phyloP scores from a whole-genome alignment of 257 asterid genomes.

The Capsicum pubescens region DNA sequence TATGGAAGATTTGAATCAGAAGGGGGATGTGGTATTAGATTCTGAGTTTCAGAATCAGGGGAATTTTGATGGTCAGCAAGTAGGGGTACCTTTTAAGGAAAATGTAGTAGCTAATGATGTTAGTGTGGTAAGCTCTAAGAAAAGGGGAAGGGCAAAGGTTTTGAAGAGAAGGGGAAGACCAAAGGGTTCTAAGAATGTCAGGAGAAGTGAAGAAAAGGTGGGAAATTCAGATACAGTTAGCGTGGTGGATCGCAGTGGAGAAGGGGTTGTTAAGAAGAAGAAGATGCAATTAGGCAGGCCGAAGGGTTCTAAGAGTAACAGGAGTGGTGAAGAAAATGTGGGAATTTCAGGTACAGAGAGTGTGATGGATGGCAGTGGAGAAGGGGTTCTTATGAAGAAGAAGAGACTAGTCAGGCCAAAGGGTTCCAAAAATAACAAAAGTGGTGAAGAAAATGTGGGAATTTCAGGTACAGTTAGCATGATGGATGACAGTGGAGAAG shows the following conservation, averaged over 20 bases:
- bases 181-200: constrained; percentile 12
- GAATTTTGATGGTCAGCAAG: constrained; percentile 25
- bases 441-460: constrained; percentile 21
- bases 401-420: constrained; percentile 42
- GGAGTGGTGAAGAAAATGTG: constrained; percentile 20
- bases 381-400: constrained; percentile 8
- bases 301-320: constrained; percentile 12
- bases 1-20: background rate
- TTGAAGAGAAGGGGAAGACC: constrained; percentile 13
- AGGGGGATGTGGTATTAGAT: background rate
- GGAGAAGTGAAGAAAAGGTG: constrained; percentile 23
- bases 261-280: constrained; percentile 10
- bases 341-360: background rate
- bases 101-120: background rate
- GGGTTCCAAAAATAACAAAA: constrained; percentile 33
- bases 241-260: background rate
- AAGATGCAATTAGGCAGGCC: constrained; percentile 32
- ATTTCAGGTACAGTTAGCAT: background rate
- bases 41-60: constrained; percentile 16
- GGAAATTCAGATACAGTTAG: background rate
- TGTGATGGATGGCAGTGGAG: constrained; percentile 3
- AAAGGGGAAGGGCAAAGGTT: constrained; percentile 16
- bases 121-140: background rate
- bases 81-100: constrained; percentile 23
- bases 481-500: constrained; percentile 11